Base-by-base conservation (phyloP, 106 monocot species). In the Narthecium ossifragum region DNA sequence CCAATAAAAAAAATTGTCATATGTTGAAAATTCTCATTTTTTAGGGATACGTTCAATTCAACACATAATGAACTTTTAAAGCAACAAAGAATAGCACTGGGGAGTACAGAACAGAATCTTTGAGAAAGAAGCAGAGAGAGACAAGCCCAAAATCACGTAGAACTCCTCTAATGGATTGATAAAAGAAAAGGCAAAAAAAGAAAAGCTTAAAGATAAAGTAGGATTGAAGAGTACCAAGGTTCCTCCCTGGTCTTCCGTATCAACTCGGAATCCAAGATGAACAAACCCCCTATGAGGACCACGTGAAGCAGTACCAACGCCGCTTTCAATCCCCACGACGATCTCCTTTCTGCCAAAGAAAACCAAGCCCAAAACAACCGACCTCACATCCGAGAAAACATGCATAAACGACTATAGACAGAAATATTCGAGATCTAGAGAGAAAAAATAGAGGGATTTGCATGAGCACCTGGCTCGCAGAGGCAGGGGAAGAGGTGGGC, bases 221-320 rank as follows among this genome's bases (percentile, higher is more conserved):
- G 15, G 12, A 36, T 31, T 43, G 31, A 38, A 38, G 1, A 49
- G 31, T 85, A 85, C 90, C 85, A 91, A 12, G 71, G 62, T 51
- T 79, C 55, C 39, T 61, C 38, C 23, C 34, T 40, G 30, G 73
- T 65, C 45, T 52, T 75, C 47, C 53, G 62, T 40, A 79, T 48
- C 55, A 85, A 78, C 48, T 79, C 58, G 2, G 57, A 32, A 29
- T 92, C 86, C 39, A 83, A 68, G 28, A 75, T 59, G 59, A 86
- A 80, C 69, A 80, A 18, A 9, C 60, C 27, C 6, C 86, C 91
- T 21, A 75, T 76, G 28, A 68, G 58, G 59, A 80, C 52, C 46
- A 75, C 66, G 64, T 92, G 91, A 6, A 83, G 52, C 3, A 71
- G 29, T 55, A 92, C 20, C 66, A 86, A 68, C 3, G 65, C 61